Evolutionary conservation across 139 green algal species (phyloP), one percentile per base, ranked within the genome.

Genomic region (Edaphochlamys debaryana): DNA sequence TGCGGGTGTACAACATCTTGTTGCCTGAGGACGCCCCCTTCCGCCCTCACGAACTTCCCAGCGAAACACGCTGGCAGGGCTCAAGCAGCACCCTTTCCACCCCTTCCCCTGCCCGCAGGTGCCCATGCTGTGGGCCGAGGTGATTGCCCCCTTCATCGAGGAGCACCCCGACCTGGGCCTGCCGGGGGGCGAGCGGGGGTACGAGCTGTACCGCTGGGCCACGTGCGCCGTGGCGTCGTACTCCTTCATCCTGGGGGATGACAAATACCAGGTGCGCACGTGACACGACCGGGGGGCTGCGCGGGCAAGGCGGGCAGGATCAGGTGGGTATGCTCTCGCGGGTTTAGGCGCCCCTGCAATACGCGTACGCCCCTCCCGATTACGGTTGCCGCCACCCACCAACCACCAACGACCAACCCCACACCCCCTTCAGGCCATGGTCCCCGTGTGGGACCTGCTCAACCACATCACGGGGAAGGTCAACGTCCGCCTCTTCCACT

Each of bases 381-480:
- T 67, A 15, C 37, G n/a, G 42, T 67, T 4, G 19, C 50, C 45
- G 9, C 34, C 36, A 13, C 40, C 15, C 45, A 22, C 1, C 32
- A 40, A 50, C 67, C 32, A 8, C 36, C 66, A n/a, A 29, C 17
- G n/a, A 27, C 45, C 13, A 54, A 54, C 45, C 45, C 45, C 45
- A 54, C 9, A 13, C 45, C 45, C 8, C 2, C 36, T 48, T n/a
- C 91, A 94, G 85, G 89, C 85, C n/a, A 92, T 95, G 88, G 92
- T 95, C 63, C 92, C 92, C 3, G 80, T 94, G 69, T 95, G 92
- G 92, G 92, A 95, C 66, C 81, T 90, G 58, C 80, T 96, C 37
- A 96, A 96, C 77, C 91, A 95, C 80, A 79, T 93, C 52, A 93
- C 89, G 1, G 91, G 90, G 2, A 23, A 36, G 22, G 82, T 79